Evolutionary conservation across 2,329 filamentous ascomycete species (phyloP), one percentile per base, ranked within the genome.

Genomic region (Hypoxylon sp.): DNA sequence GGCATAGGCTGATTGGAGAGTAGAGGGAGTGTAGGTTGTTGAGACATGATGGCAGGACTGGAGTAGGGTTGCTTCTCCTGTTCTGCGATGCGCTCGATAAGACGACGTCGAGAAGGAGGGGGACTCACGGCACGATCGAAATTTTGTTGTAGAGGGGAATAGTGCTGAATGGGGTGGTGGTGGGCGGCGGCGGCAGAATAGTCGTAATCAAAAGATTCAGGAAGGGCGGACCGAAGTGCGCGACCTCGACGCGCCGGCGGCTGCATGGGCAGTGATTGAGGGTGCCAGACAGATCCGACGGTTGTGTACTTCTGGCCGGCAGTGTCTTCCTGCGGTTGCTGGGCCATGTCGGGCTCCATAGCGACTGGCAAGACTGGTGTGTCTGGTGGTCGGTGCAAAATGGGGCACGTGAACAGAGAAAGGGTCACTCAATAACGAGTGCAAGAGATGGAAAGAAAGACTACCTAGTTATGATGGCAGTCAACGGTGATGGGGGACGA

Each of bases 261-360:
- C 65, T 85, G 84, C 24, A 86, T 76, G 12, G 82, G 82, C 42
- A 80, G 78, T 12, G 78, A 73, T 61, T 78, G 79, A 2, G 84
- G 83, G 32, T 84, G 84, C 75, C 84, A 86, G 48, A 85, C 78
- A 3, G 85, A 86, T n/a, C 85, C 85, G 20, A 85, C 85, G 6
- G 85, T 87, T 14, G 84, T 87, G 71, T 86, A 87, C 65, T 80
- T 79, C 57, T 64, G 64, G 44, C 53, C 64, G 55, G 9, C 55
- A 33, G 6, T 40, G 32, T 18, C 36, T 49, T 49, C 45, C 4
- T 28, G 14, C 18, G 40, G 22, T 22, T 51, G 58, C 12, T 60
- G 46, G 46, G 54, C 30, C 36, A 46, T 26, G 22, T 8, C 18
- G 11, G 45, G 33, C 14, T 59, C 65, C 65, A 67, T 67, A n/a